Conservation (phyloP, 345 rosid species). For the Diplotaxis tenuifolia region DNA sequence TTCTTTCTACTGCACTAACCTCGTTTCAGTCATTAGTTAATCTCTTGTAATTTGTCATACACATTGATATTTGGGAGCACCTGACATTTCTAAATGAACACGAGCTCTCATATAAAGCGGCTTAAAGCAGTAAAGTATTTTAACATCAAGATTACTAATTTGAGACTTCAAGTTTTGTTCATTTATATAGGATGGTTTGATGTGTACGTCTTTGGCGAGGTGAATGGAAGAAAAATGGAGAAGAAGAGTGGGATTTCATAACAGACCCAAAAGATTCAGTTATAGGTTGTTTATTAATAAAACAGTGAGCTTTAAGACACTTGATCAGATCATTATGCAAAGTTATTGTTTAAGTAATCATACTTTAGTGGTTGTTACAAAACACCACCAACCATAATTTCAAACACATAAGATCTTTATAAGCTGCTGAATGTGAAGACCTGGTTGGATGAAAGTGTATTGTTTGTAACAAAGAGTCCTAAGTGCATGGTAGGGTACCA, state of each 20-base stretch:
- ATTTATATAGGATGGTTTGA: background rate
- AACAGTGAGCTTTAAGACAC: background rate
- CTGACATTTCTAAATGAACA: no score
- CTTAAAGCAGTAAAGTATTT: no score
- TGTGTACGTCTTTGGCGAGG: background rate
- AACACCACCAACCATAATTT: background rate
- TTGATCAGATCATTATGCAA: background rate
- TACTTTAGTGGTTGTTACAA: background rate
- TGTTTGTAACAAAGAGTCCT: background rate
- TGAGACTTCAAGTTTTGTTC: no score
- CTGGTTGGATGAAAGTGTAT: background rate
- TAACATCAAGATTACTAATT: no score
- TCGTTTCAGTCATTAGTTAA: no score
- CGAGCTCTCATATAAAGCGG: no score
- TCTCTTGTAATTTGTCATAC: no score
- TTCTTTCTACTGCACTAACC: no score
- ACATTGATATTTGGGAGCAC: no score
- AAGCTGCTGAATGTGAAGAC: background rate
- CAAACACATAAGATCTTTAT: background rate
- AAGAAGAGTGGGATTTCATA: background rate
- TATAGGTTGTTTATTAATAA: background rate
- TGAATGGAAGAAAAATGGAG: background rate
- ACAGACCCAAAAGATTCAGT: background rate
- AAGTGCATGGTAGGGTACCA: background rate
- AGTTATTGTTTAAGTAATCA: background rate